Base-by-base conservation (phyloP, 2,329 filamentous ascomycete genomes). In the Pseudocercospora fuligena region DNA sequence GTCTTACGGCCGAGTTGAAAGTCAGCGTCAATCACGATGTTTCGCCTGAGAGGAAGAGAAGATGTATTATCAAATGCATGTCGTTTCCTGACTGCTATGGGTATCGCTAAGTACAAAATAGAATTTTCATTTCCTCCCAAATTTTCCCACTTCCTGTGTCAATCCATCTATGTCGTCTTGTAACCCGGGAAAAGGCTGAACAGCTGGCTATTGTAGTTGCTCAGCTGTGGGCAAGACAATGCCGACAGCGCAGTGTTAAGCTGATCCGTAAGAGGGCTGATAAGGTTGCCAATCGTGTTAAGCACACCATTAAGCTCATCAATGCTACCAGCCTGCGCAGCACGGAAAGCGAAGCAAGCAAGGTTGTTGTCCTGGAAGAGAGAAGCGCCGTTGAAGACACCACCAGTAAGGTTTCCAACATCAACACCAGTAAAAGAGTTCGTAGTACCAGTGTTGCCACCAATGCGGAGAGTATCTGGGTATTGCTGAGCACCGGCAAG, bases 381-480 rank as follows among this genome's bases (percentile, higher is more conserved):
- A 16, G 51, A 58, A 8, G 62, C 63, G 4, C 36, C 54, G 40
- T 83, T 84, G 65, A 81, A 80, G 0, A 83, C 74, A 29, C 80
- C 81, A 11, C 75, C 74, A 14, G 78, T 81, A 6, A 82, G 63
- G 43, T 80, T 69, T 11, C 56, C 64, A 6, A 79, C 61, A 64
- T 80, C 73, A 40, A 80, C 58, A 4, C 77, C 77, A 21, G 72
- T 71, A 71, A 78, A 80, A 27, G 73, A 73, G 68, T 79, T 76
- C 6, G 69, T 63, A 2, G 68, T 75, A 21, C 77, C 77, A n/a
- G 76, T 78, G 71, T 80, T 80, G 27, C 78, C 78, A 25, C 78
- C 78, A 21, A 80, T 64, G 54, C 63, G 70, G 36, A 78, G 70
- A 4, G 71, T 74, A 70, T 76, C 77, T 8, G 74, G 67, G 47